A percentile compares a stretch with the other conserved stretches of the same genome.
These are phyloP conservation scores for Colletotrichum plurivorum DNA, from an alignment of 2,329 filamentous ascomycete genomes.

Conservation along the genomic window DNA sequence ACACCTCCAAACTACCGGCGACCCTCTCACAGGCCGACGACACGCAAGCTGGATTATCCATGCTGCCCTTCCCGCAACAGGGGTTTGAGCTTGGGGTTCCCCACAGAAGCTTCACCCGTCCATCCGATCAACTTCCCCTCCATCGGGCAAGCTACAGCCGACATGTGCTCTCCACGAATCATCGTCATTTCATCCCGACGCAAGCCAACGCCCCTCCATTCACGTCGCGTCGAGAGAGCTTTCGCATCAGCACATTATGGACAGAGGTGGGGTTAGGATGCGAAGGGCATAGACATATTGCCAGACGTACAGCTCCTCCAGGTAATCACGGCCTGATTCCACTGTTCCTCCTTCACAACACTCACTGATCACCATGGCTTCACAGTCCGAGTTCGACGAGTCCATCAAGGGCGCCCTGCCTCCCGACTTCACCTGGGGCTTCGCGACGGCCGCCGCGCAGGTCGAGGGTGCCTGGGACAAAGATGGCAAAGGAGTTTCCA, in stretches of 20 bases:
- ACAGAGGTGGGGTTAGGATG: constrained; percentile 18
- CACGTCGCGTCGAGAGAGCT: constrained; percentile 1
- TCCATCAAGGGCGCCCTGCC: constrained; percentile 48
- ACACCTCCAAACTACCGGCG: too few species aligned
- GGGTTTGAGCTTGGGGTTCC: too few species aligned
- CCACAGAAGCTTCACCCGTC: neutral
- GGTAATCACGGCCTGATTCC: neutral
- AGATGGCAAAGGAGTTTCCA: constrained; percentile 57
- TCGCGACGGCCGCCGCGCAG: constrained; percentile 56
- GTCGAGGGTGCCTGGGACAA: constrained; percentile 58
- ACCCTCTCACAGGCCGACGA: too few species aligned
- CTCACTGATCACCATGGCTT: constrained; percentile 36
- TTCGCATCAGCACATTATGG: constrained; percentile 17
- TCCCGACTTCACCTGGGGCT: constrained; percentile 56
- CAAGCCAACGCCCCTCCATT: constrained; percentile 20
- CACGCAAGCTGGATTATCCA: too few species aligned
- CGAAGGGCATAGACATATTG: neutral
- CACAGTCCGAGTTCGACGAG: constrained; percentile 44
- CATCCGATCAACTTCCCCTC: neutral
- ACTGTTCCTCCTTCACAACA: neutral
- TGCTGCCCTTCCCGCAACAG: too few species aligned
- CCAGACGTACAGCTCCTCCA: neutral
- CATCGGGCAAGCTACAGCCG: constrained; percentile 26
- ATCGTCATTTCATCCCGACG: constrained; percentile 27
- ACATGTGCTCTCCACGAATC: constrained; percentile 27